phyloP scores from a whole-genome alignment of 2,329 filamentous ascomycete species.

The Cyanodermella asteris region DNA sequence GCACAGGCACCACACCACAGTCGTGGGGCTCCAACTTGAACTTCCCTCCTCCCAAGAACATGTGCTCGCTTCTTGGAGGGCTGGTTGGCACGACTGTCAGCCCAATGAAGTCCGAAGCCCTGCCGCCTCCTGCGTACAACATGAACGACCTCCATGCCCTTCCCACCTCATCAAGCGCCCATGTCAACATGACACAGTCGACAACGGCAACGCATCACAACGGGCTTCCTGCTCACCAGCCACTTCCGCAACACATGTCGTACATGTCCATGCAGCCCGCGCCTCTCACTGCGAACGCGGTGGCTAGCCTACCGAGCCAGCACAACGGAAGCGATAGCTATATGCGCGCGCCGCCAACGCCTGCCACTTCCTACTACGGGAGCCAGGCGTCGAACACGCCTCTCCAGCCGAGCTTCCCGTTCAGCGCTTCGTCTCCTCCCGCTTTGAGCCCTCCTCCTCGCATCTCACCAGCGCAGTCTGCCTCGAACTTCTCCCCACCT shows the following conservation, averaged over 20 bases:
- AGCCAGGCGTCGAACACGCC: too few relatives aligned
- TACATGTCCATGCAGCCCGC: constrained; percentile 18
- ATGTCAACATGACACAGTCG: constrained; percentile 30
- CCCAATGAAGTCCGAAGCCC: constrained; percentile 36
- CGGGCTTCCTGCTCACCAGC: too few relatives aligned
- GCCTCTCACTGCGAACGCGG: constrained; percentile 24
- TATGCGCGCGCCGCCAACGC: too few relatives aligned
- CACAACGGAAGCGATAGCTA: constrained; percentile 24
- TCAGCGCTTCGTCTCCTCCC: constrained; percentile 12
- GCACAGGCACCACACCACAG: constrained; percentile 23
- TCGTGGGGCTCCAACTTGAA: constrained; percentile 20
- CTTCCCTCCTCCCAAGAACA: constrained; percentile 25
- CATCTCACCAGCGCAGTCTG: too few relatives aligned
- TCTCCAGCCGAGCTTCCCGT: constrained; percentile 25
- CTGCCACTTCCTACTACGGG: too few relatives aligned
- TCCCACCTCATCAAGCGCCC: constrained; percentile 32
- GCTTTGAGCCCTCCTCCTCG: not conserved
- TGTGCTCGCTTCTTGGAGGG: constrained; percentile 34
- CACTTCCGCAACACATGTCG: constrained; percentile 9
- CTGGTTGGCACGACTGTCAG: constrained; percentile 30
- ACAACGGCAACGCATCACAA: too few relatives aligned
- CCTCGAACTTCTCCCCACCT: constrained; percentile 24
- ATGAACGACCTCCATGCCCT: constrained; percentile 41
- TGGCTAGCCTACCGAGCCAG: constrained; percentile 12
- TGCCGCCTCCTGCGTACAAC: constrained; percentile 48